phyloP scores from a whole-genome alignment of 2,329 filamentous ascomycete genomes.

The Phialophora chinensis region DNA sequence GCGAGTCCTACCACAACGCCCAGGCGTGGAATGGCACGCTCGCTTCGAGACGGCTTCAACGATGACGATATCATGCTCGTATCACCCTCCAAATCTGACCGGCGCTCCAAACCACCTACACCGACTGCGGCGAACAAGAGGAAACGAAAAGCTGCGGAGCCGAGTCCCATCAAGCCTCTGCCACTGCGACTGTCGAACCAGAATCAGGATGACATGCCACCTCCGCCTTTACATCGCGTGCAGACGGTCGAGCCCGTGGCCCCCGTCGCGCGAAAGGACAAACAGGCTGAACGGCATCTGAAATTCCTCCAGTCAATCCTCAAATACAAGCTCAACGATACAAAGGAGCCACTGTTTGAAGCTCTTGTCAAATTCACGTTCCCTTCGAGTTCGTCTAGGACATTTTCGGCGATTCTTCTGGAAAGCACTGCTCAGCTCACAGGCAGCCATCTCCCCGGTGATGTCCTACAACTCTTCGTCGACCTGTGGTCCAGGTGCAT shows the following conservation, averaged over 20 bases:
- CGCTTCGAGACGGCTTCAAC: conserved; percentile 67
- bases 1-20: conserved; percentile 54
- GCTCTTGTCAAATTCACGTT: conserved; percentile 58
- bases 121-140: conserved; percentile 64
- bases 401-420: conserved; percentile 61
- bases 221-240: conserved; percentile 42
- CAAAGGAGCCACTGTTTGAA: conserved; percentile 60
- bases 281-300: conserved; percentile 41
- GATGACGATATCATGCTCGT: conserved; percentile 63
- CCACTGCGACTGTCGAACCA: conserved; percentile 43
- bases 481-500: conserved; percentile 63
- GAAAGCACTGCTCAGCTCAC: conserved; percentile 55
- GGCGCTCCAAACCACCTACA: conserved; percentile 58
- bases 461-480: conserved; percentile 58
- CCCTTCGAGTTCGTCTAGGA: conserved; percentile 57
- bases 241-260: conserved; percentile 33
- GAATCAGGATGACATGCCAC: conserved; percentile 19
- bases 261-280: conserved; percentile 32
- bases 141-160: conserved; percentile 59
- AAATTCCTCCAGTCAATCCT: conserved; percentile 61
- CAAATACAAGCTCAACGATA: conserved; percentile 58
- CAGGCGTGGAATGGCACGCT: conserved; percentile 50
- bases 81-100: conserved; percentile 60
- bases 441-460: conserved; percentile 54
- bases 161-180: conserved; percentile 57